A percentile compares a stretch with the other conserved stretches of the same genome.
Conservation (phyloP, 169 alveolate genomes). For the Besnoitia besnoiti region DNA sequence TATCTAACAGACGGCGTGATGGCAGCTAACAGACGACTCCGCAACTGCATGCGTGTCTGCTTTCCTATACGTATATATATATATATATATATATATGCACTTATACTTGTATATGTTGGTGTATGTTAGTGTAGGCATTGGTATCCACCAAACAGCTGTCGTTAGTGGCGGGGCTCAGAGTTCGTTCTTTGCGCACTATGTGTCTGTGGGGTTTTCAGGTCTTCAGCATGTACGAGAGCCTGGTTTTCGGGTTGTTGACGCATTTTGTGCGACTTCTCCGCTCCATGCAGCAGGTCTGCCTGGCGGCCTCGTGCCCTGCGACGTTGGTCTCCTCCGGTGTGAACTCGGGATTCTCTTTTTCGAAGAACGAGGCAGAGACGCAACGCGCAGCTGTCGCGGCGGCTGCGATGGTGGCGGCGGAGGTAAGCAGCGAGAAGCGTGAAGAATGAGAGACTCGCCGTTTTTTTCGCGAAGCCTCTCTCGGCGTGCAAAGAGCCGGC, state of each 20-base stretch:
- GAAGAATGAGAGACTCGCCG: too few relatives aligned
- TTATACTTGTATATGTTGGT: neutral
- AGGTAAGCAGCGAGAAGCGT: too few relatives aligned
- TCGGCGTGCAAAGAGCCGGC: too few relatives aligned
- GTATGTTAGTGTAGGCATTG: neutral
- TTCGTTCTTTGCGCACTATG: neutral
- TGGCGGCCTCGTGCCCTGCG: neutral
- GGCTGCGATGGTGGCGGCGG: too few relatives aligned
- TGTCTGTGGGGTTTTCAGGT: neutral
- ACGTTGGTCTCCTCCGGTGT: neutral
- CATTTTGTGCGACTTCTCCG: neutral
- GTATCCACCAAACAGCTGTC: too few relatives aligned
- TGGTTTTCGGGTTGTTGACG: neutral
- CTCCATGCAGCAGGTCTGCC: neutral
- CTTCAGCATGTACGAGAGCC: neutral
- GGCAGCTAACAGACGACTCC: too few relatives aligned
- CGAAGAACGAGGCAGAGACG: too few relatives aligned
- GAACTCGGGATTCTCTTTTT: too few relatives aligned
- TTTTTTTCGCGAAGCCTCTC: too few relatives aligned
- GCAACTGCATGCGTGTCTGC: neutral
- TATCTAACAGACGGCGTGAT: too few relatives aligned
- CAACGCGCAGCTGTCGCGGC: too few relatives aligned
- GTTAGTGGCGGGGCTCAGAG: neutral
- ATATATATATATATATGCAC: neutral
- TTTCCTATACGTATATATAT: neutral